These are phyloP conservation scores for Pseudogymnoascus sp. DNA, from an alignment of 2,329 filamentous ascomycete species.

Conservation along the genomic window DNA sequence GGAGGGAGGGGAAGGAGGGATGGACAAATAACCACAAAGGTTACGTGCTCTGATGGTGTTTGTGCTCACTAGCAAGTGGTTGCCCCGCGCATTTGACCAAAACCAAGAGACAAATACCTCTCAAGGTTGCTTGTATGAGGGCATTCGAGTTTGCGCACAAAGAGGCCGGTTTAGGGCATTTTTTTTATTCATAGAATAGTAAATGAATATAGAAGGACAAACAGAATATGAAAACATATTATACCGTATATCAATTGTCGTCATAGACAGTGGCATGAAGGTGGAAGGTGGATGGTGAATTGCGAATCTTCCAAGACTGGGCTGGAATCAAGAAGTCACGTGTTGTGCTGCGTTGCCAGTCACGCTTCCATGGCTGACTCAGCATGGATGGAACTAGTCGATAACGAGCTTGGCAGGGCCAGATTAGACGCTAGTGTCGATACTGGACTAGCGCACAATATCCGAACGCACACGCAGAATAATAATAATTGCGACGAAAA, in stretches of 20 bases:
- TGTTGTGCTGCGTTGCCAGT: background rate
- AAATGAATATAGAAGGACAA: background rate
- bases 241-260: background rate
- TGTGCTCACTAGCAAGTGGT: background rate
- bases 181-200: background rate
- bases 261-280: background rate
- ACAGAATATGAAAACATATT: background rate
- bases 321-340: background rate
- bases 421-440: background rate
- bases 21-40: slow-evolving; percentile 8
- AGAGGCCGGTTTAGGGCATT: background rate
- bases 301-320: background rate
- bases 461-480: slow-evolving; percentile 6
- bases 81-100: background rate
- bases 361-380: background rate
- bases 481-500: slow-evolving; percentile 31
- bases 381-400: background rate
- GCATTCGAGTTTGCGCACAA: slow-evolving; percentile 2
- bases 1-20: slow-evolving; percentile 2
- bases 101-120: slow-evolving; percentile 1
- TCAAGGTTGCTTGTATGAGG: slow-evolving; percentile 1
- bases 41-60: slow-evolving; percentile 3
- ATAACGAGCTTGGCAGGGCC: background rate
- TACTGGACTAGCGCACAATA: background rate
- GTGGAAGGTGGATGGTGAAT: background rate